phyloP scores from a whole-genome alignment of 768 basidiomycete genomes.

The Jaapia argillacea region DNA sequence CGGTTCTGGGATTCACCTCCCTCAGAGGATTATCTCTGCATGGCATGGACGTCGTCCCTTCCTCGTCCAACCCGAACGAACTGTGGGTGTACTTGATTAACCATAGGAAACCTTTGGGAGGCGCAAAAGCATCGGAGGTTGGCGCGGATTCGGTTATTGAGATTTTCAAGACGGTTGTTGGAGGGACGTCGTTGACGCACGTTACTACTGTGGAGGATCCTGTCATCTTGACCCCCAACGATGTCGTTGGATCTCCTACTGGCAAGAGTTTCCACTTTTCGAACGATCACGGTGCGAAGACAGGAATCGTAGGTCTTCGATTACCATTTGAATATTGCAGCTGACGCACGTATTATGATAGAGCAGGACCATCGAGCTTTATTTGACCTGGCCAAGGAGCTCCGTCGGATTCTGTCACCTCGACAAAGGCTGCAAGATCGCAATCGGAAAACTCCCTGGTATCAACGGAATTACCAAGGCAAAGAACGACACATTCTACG shows the following conservation, averaged over 20 bases:
- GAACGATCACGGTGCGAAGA: constrained; percentile 52
- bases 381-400: constrained; percentile 12
- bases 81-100: constrained; percentile 66
- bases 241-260: constrained; percentile 55
- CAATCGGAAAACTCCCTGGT: constrained; percentile 34
- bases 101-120: constrained; percentile 44
- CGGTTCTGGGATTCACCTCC: constrained; percentile 26
- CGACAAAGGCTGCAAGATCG: constrained; percentile 51
- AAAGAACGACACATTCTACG: constrained; percentile 55
- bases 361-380: neutral
- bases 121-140: constrained; percentile 21
- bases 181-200: constrained; percentile 35
- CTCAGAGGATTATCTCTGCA: constrained; percentile 41
- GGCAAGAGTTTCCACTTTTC: constrained; percentile 61
- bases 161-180: constrained; percentile 47
- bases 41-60: constrained; percentile 61
- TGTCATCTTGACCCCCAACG: constrained; percentile 57
- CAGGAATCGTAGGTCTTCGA: constrained; percentile 34
- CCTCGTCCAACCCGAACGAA: constrained; percentile 31
- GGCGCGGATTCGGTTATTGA: constrained; percentile 72
- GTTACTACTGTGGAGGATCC: constrained; percentile 48
- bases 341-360: too few species aligned
- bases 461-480: constrained; percentile 50
- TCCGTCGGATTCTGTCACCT: constrained; percentile 60
- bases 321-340: neutral